Conservation (phyloP, 768 basidiomycete genomes). For the Saitozyma sp. region DNA sequence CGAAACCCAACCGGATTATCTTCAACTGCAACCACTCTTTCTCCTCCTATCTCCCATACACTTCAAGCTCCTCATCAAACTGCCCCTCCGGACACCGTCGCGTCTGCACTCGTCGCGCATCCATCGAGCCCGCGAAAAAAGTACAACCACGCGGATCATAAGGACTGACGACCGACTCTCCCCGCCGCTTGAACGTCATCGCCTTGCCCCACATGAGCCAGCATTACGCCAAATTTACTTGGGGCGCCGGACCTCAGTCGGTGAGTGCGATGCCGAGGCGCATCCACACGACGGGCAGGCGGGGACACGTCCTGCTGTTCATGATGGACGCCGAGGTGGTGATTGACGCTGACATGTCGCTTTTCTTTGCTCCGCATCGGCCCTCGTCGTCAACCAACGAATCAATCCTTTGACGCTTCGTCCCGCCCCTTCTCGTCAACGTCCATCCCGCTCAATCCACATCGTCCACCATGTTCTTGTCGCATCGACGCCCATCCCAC, state of each 20-base stretch:
- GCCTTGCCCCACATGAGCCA: too few relatives aligned
- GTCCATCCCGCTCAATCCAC: background rate
- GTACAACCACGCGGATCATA: too few relatives aligned
- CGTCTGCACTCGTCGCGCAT: too few relatives aligned
- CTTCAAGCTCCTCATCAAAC: background rate
- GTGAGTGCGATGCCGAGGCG: conserved; percentile 17
- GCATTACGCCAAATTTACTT: conserved; percentile 39
- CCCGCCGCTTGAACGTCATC: too few relatives aligned
- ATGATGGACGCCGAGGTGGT: too few relatives aligned
- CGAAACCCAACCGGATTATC: too few relatives aligned
- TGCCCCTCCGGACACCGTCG: background rate
- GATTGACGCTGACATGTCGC: too few relatives aligned
- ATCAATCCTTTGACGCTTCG: background rate
- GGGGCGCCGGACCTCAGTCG: conserved; percentile 42
- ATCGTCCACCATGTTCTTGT: background rate
- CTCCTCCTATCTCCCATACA: background rate
- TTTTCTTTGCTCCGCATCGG: too few relatives aligned
- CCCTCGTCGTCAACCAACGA: background rate
- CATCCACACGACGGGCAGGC: too few relatives aligned
- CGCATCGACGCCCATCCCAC: background rate
- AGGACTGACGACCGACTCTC: too few relatives aligned
- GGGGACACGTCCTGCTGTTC: too few relatives aligned
- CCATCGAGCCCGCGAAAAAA: too few relatives aligned
- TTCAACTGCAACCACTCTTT: background rate
- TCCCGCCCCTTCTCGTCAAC: background rate